Conservation (phyloP, 2,329 filamentous ascomycete genomes). For the Ambrosiella xylebori region DNA sequence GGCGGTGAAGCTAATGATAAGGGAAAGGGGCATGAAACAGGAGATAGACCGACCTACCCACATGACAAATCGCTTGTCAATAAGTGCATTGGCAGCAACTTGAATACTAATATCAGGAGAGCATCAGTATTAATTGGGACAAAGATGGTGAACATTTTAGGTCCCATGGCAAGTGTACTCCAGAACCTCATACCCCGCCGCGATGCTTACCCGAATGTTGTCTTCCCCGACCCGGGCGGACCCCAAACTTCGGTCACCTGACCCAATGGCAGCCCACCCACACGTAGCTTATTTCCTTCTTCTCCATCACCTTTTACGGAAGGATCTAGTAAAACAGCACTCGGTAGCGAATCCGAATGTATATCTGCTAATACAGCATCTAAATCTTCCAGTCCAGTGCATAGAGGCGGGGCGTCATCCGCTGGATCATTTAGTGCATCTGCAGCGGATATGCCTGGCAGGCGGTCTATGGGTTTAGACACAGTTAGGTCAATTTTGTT, state of each 20-base stretch:
- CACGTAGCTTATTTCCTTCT: neutral
- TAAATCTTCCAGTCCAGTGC: constrained; percentile 37
- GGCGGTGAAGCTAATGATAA: neutral
- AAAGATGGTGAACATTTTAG: neutral
- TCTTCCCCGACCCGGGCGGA: constrained; percentile 73
- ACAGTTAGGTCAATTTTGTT: neutral
- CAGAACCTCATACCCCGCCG: constrained; percentile 12
- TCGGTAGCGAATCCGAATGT: neutral
- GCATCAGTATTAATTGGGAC: neutral
- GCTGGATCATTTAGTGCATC: constrained; percentile 46
- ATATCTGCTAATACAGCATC: constrained; percentile 27
- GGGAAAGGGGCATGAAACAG: neutral
- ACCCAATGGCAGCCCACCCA: constrained; percentile 51
- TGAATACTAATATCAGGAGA: constrained; percentile 42
- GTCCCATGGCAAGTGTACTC: neutral
- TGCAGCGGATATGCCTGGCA: constrained; percentile 61
- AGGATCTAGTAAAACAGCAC: neutral
- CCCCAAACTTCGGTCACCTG: constrained; percentile 80
- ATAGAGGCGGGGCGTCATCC: constrained; percentile 31
- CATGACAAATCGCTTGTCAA: constrained; percentile 44
- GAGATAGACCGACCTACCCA: constrained; percentile 56
- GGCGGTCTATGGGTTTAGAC: constrained; percentile 37
- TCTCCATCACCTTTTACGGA: neutral
- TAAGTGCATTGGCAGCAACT: constrained; percentile 45
- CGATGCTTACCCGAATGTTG: constrained; percentile 52